These are phyloP conservation scores for Nephelium lappaceum DNA, from an alignment of 345 rosid species.

Conservation along the genomic window DNA sequence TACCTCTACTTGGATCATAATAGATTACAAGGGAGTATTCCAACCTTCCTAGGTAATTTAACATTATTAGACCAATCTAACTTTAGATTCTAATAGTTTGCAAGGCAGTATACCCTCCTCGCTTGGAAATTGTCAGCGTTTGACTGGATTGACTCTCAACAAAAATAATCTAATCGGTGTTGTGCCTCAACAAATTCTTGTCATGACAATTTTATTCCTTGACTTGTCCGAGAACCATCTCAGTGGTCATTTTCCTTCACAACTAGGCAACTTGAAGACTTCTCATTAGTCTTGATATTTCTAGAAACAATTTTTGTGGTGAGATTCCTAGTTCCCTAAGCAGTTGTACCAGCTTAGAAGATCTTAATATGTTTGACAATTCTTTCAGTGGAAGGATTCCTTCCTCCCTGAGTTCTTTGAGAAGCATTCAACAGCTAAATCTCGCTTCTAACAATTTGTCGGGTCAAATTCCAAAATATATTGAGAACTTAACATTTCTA, in stretches of 20 bases:
- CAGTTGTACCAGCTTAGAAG: constrained; percentile 4
- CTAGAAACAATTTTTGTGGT: constrained; percentile 1
- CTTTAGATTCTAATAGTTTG: background rate
- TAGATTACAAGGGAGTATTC: constrained; percentile 17
- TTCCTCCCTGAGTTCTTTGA: constrained; percentile 12
- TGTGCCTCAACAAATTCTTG: constrained; percentile 15
- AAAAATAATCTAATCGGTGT: constrained; percentile 19
- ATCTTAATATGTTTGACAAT: constrained; percentile 2
- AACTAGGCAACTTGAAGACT: constrained; percentile 5
- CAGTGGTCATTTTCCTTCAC: constrained; percentile 14
- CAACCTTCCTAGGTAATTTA: constrained; percentile 1
- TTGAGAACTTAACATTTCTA: background rate
- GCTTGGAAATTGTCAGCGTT: constrained; percentile 16
- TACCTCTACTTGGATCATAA: background rate
- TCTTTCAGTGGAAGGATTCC: constrained; percentile 20
- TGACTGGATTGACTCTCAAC: background rate
- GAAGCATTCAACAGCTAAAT: constrained; percentile 10
- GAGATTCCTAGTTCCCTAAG: constrained; percentile 20
- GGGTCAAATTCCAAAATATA: constrained; percentile 11
- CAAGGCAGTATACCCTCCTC: constrained; percentile 25
- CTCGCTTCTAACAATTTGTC: constrained; percentile 22
- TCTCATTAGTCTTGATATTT: background rate
- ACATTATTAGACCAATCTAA: background rate
- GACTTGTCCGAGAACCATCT: constrained; percentile 12
- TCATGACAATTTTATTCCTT: background rate